phyloP scores from a whole-genome alignment of 2,329 filamentous ascomycete genomes.

The Aureobasidium subglaciale region DNA sequence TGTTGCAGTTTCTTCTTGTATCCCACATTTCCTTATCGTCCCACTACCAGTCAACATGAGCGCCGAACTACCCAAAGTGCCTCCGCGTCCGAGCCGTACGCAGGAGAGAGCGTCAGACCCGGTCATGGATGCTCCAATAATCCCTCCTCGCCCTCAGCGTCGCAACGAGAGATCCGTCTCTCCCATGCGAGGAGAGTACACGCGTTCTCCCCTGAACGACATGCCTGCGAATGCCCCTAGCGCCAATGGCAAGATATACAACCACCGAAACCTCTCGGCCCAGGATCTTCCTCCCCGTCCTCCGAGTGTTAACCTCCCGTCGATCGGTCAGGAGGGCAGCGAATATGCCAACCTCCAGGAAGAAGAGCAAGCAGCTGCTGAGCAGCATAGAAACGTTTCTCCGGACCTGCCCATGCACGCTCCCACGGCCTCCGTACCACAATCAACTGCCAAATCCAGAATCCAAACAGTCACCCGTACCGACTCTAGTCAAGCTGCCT shows the following conservation, averaged over 20 bases:
- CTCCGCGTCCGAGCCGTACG: conserved; percentile 54
- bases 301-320: conserved; percentile 73
- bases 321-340: conserved; percentile 79
- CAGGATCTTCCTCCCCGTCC: conserved; percentile 59
- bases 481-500: conserved; percentile 77
- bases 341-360: conserved; percentile 67
- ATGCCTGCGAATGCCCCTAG: conserved; percentile 39
- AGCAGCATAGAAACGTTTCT: conserved; percentile 70
- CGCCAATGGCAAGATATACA: conserved; percentile 29
- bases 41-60: conserved; percentile 12
- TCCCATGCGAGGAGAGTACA: conserved; percentile 69
- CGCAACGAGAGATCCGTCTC: conserved; percentile 67
- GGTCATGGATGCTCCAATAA: conserved; percentile 55
- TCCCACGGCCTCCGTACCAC: conserved; percentile 78
- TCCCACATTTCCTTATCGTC: background rate
- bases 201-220: conserved; percentile 80
- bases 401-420: conserved; percentile 81
- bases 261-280: conserved; percentile 27
- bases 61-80: conserved; percentile 45
- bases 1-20: background rate
- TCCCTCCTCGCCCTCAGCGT: conserved; percentile 73
- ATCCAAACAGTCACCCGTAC: conserved; percentile 82
- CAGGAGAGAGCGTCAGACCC: conserved; percentile 37
- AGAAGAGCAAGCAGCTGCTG: conserved; percentile 42
- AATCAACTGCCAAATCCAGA: conserved; percentile 71